Percentiles rank a stretch among this genome's conserved stretches.
These are phyloP conservation scores for Pelargonium cotyledonis DNA, from an alignment of 441 rosid species.

Conservation along the genomic window DNA sequence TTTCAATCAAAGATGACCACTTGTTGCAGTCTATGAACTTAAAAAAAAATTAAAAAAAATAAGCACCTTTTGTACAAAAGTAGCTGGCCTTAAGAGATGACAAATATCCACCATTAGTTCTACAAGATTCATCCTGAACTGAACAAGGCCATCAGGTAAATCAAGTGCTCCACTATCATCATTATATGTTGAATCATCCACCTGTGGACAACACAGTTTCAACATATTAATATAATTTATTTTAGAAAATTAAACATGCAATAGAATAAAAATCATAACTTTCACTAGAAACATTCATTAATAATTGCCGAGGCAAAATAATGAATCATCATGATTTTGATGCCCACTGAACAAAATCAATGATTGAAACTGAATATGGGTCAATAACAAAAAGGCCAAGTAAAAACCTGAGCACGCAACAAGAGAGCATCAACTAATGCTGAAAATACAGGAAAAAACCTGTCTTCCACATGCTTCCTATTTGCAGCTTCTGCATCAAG, in stretches of 20 bases:
- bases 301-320: neutral
- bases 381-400: constrained; percentile 2
- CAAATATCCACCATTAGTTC: constrained; percentile 93
- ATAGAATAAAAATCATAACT: neutral
- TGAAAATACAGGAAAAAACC: constrained; percentile 67
- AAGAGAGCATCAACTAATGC: constrained; percentile 80
- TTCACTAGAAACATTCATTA: neutral
- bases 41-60: constrained; percentile 8
- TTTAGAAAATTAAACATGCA: neutral
- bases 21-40: neutral
- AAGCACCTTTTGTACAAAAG: constrained; percentile 72
- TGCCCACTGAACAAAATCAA: neutral
- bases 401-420: constrained; percentile 78
- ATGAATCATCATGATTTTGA: neutral
- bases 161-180: constrained; percentile 55
- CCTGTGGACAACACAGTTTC: constrained; percentile 45
- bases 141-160: constrained; percentile 80
- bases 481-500: constrained; percentile 40
- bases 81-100: constrained; percentile 61
- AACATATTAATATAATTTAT: constrained; percentile 3
- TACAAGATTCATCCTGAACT: constrained; percentile 77
- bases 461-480: constrained; percentile 47
- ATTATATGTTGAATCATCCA: constrained; percentile 65
- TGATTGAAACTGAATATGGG: neutral
- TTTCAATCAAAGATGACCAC: neutral